These are phyloP conservation scores for Ceratocystis harringtonii DNA, from an alignment of 2,329 filamentous ascomycete species.

Conservation along the genomic window DNA sequence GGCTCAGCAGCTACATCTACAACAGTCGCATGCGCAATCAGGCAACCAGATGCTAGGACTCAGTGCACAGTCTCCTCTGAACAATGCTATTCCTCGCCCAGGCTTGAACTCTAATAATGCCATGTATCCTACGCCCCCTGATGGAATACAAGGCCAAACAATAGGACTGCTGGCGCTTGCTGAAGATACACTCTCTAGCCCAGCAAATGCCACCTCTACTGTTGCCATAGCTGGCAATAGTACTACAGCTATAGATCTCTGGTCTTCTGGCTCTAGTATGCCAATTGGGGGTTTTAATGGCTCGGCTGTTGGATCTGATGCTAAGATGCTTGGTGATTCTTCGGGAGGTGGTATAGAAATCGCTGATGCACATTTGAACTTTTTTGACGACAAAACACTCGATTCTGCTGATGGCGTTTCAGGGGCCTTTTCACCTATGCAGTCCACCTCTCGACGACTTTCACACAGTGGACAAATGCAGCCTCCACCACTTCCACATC, in stretches of 20 bases:
- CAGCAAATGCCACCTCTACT: conserved; percentile 20
- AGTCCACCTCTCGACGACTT: neutral
- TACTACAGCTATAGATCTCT: conserved; percentile 21
- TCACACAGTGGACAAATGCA: conserved; percentile 12
- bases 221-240: neutral
- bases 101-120: conserved; percentile 31
- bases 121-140: conserved; percentile 59
- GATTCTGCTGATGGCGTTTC: conserved; percentile 1
- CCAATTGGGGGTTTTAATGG: conserved; percentile 25
- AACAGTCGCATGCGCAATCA: neutral
- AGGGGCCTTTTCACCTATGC: conserved; percentile 5
- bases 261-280: conserved; percentile 30
- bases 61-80: conserved; percentile 37
- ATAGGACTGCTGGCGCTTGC: conserved; percentile 24
- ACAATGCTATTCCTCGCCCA: conserved; percentile 31
- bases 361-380: conserved; percentile 73
- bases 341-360: conserved; percentile 51
- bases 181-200: conserved; percentile 43
- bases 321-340: neutral
- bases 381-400: conserved; percentile 48
- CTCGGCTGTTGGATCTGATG: conserved; percentile 31
- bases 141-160: conserved; percentile 39
- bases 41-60: conserved; percentile 26
- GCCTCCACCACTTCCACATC: conserved; percentile 17
- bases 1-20: neutral